Evolutionary conservation across 305 asterid species (phyloP), one percentile per base, ranked within the genome.

Genomic region (Vinca major): DNA sequence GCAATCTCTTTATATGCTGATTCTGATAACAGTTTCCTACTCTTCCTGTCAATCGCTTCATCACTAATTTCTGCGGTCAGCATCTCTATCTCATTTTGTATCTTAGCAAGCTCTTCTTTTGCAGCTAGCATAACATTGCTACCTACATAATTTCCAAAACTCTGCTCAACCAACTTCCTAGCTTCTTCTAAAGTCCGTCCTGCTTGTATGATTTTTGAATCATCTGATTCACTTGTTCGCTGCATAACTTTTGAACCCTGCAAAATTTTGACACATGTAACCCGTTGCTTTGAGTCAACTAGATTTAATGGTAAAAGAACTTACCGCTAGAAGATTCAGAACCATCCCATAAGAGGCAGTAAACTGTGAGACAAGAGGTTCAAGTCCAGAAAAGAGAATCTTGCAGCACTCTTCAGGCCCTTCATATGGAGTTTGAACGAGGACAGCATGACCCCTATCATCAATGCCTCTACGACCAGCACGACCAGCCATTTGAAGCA

Each of bases 391-490:
- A 82, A 91, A 94, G 67, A 91, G 92, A 79, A 91, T 85, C 81
- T 89, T 91, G 85, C 96, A 91, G 89, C 95, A 78, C 71, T 89
- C 96, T 80, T 89, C 95, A 74, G 97, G 89, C 66, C 99, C 99
- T 85, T 89, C 99, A 75, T 86, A 83, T 36, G 97, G 83, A 50
- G 96, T 88, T 79, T 94, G 99, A 78, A 94, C 81, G 78, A 94
- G 93, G 67, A 91, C 93, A 66, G 86, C 96, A 62, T 91, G 93
- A 73, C 99, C 99, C 78, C 77, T 88, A 71, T 86, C 85, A 78
- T 94, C 99, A 80, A 91, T 91, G 76, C 99, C 99, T 79, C 97
- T 88, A 74, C 99, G 97, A 57, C 99, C 99, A 67, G 99, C 95
- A 65, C 99, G 97, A 11, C 99, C 99, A 56, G 99, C 99, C 97